Evolutionary conservation across 2,329 filamentous ascomycete genomes (phyloP), one percentile per base, ranked within the genome.

Genomic region (Fusarium heterosporum): DNA sequence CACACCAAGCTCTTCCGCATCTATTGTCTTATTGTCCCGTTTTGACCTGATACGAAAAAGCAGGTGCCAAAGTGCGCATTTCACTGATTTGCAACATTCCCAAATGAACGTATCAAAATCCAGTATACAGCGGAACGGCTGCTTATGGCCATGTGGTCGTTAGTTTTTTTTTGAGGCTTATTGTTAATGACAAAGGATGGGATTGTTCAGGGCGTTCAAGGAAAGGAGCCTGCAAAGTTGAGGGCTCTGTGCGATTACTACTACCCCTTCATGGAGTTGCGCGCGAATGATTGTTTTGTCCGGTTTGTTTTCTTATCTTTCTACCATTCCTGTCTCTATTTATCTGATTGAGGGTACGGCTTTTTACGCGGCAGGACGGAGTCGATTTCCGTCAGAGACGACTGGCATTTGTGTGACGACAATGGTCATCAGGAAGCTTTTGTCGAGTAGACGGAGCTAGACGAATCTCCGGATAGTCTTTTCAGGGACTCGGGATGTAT

Each of bases 141-240:
- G 62, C 46, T 55, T 50, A 72, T 42, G 53, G 63, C 59, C 48
- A 54, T 55, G 28, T 38, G 52, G 58, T 60, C 39, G 53, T 53
- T 65, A n/a, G n/a, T 58, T 59, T 59, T 48, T 64, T 68, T 68
- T 73, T 63, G 49, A 68, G 45, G 67, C 55, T 51, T 70, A 58
- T 68, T 66, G 43, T 64, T 72, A 70, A 72, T 64, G 70, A 72
- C 58, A 71, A 64, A 71, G 60, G 69, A 61, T 64, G 71, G 67
- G 65, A 72, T 71, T 68, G 65, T 70, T 70, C 47, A 55, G 68
- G 71, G 71, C 71, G 71, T 73, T 73, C 46, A 68, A 62, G 71
- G 65, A 73, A 71, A 73, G 67, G 68, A 56, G 69, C 58, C 65
- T 61, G 68, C 70, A 69, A 69, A 71, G 66, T 61, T 73, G 68